Evolutionary conservation across 345 rosid species (phyloP).

Genomic region (Citrus australasica): DNA sequence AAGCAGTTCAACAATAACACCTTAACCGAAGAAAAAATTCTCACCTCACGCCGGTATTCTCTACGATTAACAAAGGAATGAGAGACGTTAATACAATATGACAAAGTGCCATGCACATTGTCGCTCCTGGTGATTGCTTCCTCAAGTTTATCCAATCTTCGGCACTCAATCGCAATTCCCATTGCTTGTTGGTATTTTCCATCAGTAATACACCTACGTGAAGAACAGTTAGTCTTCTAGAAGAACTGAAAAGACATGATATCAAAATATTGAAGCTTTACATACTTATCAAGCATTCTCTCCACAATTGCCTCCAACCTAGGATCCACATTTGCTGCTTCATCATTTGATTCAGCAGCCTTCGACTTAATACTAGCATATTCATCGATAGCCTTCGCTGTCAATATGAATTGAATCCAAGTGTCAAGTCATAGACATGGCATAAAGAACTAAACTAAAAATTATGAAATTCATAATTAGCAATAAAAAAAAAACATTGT

Average conservation of each 20-base stretch:
- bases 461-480: neutral
- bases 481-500: neutral
- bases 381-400: constrained; percentile 99
- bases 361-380: constrained; percentile 87
- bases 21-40: constrained; percentile 5
- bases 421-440: neutral
- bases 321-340: constrained; percentile 64
- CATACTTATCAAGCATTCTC: constrained; percentile 98
- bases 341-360: constrained; percentile 70
- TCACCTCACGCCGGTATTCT: constrained; percentile 90
- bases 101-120: constrained; percentile 75
- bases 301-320: constrained; percentile 95
- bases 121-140: constrained; percentile 93
- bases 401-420: constrained; percentile 16
- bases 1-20: neutral
- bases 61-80: constrained; percentile 87
- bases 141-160: constrained; percentile 94
- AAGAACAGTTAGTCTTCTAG: constrained; percentile 14
- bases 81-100: constrained; percentile 83
- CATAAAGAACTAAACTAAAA: neutral
- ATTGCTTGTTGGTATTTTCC: constrained; percentile 98
- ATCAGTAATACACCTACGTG: constrained; percentile 78
- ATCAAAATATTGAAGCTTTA: neutral
- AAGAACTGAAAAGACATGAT: constrained; percentile 3
- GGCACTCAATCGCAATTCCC: constrained; percentile 98